Conservation (phyloP, 805 yeast species). For the Sugiyamaella americana region DNA sequence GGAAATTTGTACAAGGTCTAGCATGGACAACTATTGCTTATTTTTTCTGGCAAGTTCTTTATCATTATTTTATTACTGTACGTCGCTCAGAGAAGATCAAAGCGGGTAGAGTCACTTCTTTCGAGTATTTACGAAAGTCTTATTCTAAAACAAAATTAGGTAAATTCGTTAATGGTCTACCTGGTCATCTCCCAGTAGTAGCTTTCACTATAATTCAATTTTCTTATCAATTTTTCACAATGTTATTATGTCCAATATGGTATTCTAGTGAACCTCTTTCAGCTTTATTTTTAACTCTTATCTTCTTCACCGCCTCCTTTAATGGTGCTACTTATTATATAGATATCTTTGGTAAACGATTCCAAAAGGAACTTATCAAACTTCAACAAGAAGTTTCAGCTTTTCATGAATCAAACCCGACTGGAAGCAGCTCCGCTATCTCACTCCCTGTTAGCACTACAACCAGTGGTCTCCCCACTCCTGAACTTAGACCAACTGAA, state of each 20-base stretch:
- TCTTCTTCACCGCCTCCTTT: conserved; percentile 75
- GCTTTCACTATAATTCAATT: conserved; percentile 86
- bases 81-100: conserved; percentile 71
- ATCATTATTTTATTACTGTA: conserved; percentile 89
- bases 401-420: conserved; percentile 38
- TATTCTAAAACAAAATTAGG: conserved; percentile 64
- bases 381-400: conserved; percentile 66
- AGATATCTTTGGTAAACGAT: conserved; percentile 83
- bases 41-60: conserved; percentile 81
- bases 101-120: conserved; percentile 81
- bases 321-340: conserved; percentile 95
- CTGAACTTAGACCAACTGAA: neutral
- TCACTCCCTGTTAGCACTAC: neutral
- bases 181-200: conserved; percentile 78
- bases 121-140: conserved; percentile 72
- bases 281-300: conserved; percentile 56
- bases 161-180: conserved; percentile 69
- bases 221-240: conserved; percentile 75
- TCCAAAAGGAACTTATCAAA: conserved; percentile 75
- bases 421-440: neutral
- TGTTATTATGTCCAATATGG: conserved; percentile 89
- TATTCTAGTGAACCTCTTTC: conserved; percentile 64
- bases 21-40: conserved; percentile 76
- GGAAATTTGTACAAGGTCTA: conserved; percentile 69
- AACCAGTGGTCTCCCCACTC: neutral